A percentile compares a stretch with the other conserved stretches of the same genome.
Evolutionary conservation across 495 filamentous ascomycete species (phyloP).

Genomic region (Mycothermus thermophilus): DNA sequence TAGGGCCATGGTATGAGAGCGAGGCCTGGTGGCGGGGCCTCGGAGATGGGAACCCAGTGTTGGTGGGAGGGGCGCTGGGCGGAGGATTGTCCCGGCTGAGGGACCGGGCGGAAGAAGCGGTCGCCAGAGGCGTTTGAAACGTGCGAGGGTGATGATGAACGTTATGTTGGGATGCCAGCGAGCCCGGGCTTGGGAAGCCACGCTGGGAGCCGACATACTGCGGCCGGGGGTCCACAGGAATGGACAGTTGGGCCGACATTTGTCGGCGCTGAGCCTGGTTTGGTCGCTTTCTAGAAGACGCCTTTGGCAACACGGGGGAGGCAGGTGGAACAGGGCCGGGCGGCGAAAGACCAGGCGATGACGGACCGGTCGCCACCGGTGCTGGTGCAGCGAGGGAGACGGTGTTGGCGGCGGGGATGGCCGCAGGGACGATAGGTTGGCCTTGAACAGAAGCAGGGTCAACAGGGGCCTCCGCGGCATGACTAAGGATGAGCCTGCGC

Average conservation of each 20-base stretch:
- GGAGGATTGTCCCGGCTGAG: conserved; percentile 7
- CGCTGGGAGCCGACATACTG: conserved; percentile 7
- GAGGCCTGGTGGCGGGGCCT: conserved; percentile 19
- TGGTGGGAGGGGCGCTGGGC: conserved; percentile 1
- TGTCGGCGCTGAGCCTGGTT: conserved; percentile 44
- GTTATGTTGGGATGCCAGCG: conserved; percentile 9
- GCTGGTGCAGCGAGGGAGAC: too few species aligned
- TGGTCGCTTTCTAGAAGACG: conserved; percentile 30
- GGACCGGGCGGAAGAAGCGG: conserved; percentile 14
- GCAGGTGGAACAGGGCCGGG: too few species aligned
- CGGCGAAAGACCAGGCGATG: too few species aligned
- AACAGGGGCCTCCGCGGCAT: too few species aligned
- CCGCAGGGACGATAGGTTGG: too few species aligned
- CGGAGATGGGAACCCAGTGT: conserved; percentile 3
- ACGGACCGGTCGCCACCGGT: too few species aligned
- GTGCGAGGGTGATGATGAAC: conserved; percentile 9
- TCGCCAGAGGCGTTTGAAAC: conserved; percentile 12
- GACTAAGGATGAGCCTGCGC: too few species aligned
- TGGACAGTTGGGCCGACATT: conserved; percentile 38
- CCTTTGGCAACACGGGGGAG: too few species aligned
- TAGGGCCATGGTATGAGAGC: conserved; percentile 16
- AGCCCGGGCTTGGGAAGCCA: conserved; percentile 5
- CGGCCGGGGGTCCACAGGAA: conserved; percentile 33
- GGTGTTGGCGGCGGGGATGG: too few species aligned
- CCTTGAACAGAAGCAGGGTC: too few species aligned